Evolutionary conservation across 164 flowering plant species (phyloP).

Genomic region (Piper longum): DNA sequence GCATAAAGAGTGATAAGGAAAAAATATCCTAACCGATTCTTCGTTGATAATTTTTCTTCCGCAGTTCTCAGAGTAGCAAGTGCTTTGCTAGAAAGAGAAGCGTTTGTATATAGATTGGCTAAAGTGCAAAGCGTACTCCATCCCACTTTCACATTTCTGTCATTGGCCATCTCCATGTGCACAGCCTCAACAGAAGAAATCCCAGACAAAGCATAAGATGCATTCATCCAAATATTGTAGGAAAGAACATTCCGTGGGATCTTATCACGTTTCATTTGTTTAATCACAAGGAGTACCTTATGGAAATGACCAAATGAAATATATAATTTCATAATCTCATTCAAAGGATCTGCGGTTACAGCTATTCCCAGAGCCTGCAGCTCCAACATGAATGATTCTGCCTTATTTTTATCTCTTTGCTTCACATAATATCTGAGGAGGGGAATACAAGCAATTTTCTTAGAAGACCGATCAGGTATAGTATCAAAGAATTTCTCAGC

Average conservation of each 20-base stretch:
- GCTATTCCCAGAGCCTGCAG: conserved; percentile 24
- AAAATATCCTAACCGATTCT: conserved; percentile 30
- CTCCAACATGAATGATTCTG: conserved; percentile 41
- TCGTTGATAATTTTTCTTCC: conserved; percentile 31
- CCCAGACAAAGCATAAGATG: conserved; percentile 24
- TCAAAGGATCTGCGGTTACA: conserved; percentile 32
- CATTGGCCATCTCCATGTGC: conserved; percentile 34
- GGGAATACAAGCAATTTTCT: conserved; percentile 32
- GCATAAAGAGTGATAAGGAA: conserved; percentile 44
- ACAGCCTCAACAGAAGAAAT: conserved; percentile 25
- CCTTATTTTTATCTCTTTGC: conserved; percentile 21
- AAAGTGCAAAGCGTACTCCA: conserved; percentile 43
- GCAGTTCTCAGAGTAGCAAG: conserved; percentile 20
- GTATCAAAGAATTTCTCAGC: conserved; percentile 40
- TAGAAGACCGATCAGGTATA: conserved; percentile 16
- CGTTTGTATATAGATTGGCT: conserved; percentile 28
- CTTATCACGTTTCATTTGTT: conserved; percentile 34
- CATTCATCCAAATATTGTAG: conserved; percentile 57
- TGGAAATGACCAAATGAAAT: conserved; percentile 24
- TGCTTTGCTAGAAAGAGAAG: conserved; percentile 29
- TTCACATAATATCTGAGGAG: conserved; percentile 41
- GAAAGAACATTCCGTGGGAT: conserved; percentile 40
- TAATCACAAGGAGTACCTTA: conserved; percentile 29
- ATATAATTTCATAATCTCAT: conserved; percentile 56
- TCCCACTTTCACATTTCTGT: conserved; percentile 31